Conservation (phyloP, 2,329 filamentous ascomycete genomes). For the Fusarium pseudocircinatum region DNA sequence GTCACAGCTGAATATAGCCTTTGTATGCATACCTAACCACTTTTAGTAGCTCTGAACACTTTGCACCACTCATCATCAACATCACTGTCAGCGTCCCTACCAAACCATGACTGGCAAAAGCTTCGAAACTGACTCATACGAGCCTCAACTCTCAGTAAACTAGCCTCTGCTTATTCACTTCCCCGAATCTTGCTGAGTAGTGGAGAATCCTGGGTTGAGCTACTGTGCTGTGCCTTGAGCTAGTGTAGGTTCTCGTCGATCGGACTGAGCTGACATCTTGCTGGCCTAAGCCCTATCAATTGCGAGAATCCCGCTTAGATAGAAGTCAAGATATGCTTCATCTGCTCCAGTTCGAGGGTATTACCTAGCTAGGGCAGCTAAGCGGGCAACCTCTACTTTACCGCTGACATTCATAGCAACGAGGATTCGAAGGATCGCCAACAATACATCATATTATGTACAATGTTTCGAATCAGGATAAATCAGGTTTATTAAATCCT, state of each 20-base stretch:
- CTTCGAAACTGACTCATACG: not conserved
- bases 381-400: not conserved
- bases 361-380: not conserved
- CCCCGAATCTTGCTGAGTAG: not conserved
- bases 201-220: not conserved
- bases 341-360: not conserved
- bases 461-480: not conserved
- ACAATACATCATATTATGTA: not conserved
- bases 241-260: not conserved
- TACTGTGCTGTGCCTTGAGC: not conserved
- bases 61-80: not conserved
- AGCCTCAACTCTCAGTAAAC: conserved; percentile 4
- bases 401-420: not conserved
- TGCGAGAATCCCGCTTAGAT: not conserved
- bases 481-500: not conserved
- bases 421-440: not conserved
- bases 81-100: not conserved
- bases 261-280: not conserved
- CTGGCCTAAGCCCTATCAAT: not conserved
- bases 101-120: not conserved
- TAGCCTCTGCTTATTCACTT: not conserved
- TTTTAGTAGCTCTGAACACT: not conserved
- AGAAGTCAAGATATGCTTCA: not conserved
- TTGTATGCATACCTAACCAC: not conserved
- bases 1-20: not conserved